Evolutionary conservation across 164 flowering plant species (phyloP).

Genomic region (Vitis labrusca): DNA sequence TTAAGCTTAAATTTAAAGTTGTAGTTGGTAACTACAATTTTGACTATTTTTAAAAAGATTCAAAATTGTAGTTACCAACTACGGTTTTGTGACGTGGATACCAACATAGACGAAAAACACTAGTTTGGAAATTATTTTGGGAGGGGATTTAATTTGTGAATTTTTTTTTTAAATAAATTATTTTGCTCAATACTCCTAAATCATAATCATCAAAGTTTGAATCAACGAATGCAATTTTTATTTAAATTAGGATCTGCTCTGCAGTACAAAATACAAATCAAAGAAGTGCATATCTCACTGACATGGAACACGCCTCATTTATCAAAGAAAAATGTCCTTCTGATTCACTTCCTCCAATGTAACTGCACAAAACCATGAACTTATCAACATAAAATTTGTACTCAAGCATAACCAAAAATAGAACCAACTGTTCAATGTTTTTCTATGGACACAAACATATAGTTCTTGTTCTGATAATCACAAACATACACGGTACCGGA

Average conservation of each 20-base stretch:
- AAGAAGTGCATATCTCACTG: constrained; percentile 41
- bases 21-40: too few species aligned
- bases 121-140: too few species aligned
- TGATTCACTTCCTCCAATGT: constrained; percentile 83
- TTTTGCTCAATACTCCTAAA: neutral
- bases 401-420: neutral
- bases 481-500: constrained; percentile 97
- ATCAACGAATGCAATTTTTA: neutral
- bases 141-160: too few species aligned
- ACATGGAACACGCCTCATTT: constrained; percentile 98
- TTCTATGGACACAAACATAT: neutral
- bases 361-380: constrained; percentile 46
- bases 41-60: too few species aligned
- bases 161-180: too few species aligned
- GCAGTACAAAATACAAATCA: neutral
- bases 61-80: too few species aligned
- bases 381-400: neutral
- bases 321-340: constrained; percentile 91
- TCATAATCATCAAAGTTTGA: neutral
- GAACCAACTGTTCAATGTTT: neutral
- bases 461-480: constrained; percentile 2
- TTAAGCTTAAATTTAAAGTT: too few species aligned
- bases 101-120: too few species aligned
- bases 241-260: neutral
- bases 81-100: too few species aligned